Percentiles rank a stretch among this genome's conserved stretches.
phyloP scores from a whole-genome alignment of 257 asterid species.

The Ehretia macrophylla region DNA sequence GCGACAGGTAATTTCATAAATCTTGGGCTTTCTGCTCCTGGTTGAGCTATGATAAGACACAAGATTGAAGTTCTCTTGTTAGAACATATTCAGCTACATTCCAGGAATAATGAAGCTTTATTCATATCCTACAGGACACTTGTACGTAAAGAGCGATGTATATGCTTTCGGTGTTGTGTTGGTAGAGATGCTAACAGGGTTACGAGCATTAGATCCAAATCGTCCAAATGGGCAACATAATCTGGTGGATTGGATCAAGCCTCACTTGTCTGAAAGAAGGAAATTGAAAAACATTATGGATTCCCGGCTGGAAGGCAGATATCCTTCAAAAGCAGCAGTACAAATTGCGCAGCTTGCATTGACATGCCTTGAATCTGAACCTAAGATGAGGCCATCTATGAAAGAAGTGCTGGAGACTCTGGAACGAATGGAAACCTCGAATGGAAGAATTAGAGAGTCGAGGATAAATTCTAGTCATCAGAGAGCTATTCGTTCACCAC shows the following conservation, averaged over 20 bases:
- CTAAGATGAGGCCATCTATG: conserved; percentile 59
- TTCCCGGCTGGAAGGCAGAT: conserved; percentile 50
- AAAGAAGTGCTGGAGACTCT: conserved; percentile 49
- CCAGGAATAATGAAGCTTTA: neutral
- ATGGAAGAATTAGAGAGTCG: conserved; percentile 40
- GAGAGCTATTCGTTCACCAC: conserved; percentile 24
- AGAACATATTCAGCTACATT: conserved; percentile 1
- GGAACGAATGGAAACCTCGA: conserved; percentile 31
- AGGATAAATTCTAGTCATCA: conserved; percentile 25
- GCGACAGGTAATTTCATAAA: conserved; percentile 43
- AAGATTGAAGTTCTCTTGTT: neutral
- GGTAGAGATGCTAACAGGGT: conserved; percentile 66
- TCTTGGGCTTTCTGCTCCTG: neutral
- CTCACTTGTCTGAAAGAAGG: conserved; percentile 46
- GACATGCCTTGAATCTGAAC: conserved; percentile 53
- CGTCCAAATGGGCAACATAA: conserved; percentile 51
- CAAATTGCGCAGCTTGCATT: conserved; percentile 55
- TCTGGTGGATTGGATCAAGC: conserved; percentile 68
- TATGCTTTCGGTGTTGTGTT: conserved; percentile 67
- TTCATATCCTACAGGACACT: conserved; percentile 38
- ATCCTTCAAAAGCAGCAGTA: conserved; percentile 52
- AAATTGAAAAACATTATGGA: conserved; percentile 60
- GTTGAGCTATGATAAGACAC: neutral
- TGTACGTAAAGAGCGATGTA: conserved; percentile 71
- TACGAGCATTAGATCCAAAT: conserved; percentile 45